Evolutionary conservation across 208 protist species (phyloP).

Genomic region (Phytomonas sp.): DNA sequence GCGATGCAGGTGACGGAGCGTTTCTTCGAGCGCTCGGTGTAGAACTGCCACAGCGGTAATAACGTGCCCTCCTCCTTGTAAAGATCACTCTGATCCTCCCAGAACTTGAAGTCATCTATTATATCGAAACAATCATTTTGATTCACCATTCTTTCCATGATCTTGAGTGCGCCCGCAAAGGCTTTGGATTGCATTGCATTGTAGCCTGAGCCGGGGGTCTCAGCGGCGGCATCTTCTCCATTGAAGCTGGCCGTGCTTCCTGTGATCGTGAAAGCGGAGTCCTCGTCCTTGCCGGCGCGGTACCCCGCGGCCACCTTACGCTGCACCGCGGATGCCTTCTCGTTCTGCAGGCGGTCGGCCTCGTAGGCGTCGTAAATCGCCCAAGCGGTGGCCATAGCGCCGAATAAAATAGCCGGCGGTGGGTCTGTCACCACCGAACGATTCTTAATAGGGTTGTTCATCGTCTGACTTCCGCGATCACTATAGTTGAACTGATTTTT

Average conservation of each 20-base stretch:
- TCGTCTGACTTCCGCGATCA: constrained; percentile 93
- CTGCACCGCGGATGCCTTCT: constrained; percentile 61
- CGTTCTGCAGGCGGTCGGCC: constrained; percentile 81
- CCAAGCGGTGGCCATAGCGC: constrained; percentile 88
- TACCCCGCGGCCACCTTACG: constrained; percentile 53
- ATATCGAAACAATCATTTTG: constrained; percentile 96
- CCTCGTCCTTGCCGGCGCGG: constrained; percentile 73
- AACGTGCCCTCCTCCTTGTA: constrained; percentile 93
- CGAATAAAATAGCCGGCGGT: constrained; percentile 84
- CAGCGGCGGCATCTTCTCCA: constrained; percentile 12
- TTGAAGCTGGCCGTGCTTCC: background rate
- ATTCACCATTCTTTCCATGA: constrained; percentile 97
- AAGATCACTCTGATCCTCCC: constrained; percentile 93
- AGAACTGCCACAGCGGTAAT: constrained; percentile 95
- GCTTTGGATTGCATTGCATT: constrained; percentile 52
- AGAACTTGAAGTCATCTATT: constrained; percentile 96
- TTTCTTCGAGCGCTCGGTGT: constrained; percentile 75
- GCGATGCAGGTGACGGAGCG: constrained; percentile 90
- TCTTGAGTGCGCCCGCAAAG: constrained; percentile 68
- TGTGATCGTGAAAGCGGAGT: constrained; percentile 7
- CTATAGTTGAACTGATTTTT: constrained; percentile 98
- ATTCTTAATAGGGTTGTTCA: constrained; percentile 87
- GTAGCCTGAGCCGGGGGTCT: constrained; percentile 17
- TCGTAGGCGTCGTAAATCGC: constrained; percentile 95
- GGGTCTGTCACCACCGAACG: constrained; percentile 87